Conservation (phyloP, 2,329 filamentous ascomycete species). For the Alternaria triticina region DNA sequence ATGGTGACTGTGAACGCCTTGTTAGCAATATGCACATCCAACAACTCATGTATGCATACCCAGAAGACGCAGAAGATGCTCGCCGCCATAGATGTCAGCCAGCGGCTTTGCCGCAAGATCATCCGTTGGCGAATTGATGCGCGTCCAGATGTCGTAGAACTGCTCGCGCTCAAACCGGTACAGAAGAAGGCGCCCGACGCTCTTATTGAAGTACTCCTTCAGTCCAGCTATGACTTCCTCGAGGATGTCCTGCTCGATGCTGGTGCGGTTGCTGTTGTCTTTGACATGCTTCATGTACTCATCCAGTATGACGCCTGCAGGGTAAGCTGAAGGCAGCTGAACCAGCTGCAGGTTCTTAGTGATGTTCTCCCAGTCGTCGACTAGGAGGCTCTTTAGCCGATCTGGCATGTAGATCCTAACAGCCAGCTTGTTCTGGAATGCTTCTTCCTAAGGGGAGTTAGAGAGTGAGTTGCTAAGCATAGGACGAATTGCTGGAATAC, state of each 20-base stretch:
- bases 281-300: conserved; percentile 79
- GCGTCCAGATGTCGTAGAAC: conserved; percentile 77
- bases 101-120: conserved; percentile 73
- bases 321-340: conserved; percentile 76
- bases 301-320: conserved; percentile 78
- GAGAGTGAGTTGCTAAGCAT: background rate
- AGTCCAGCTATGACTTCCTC: conserved; percentile 88
- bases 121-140: conserved; percentile 67
- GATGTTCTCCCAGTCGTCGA: conserved; percentile 98
- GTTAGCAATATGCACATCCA: background rate
- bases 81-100: conserved; percentile 86
- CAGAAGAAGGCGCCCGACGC: conserved; percentile 83
- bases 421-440: conserved; percentile 81
- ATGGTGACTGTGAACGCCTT: conserved; percentile 70
- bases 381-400: conserved; percentile 86
- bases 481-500: conserved; percentile 18
- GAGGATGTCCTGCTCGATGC: conserved; percentile 80
- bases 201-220: conserved; percentile 92
- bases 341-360: conserved; percentile 94
- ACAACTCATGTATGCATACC: conserved; percentile 63
- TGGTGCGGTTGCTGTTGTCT: conserved; percentile 64
- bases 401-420: conserved; percentile 89
- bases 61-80: conserved; percentile 87
- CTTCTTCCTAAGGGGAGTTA: conserved; percentile 72
- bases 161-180: conserved; percentile 95